Conservation (phyloP, 2,329 filamentous ascomycete species). For the Aspergillus fijiensis region DNA sequence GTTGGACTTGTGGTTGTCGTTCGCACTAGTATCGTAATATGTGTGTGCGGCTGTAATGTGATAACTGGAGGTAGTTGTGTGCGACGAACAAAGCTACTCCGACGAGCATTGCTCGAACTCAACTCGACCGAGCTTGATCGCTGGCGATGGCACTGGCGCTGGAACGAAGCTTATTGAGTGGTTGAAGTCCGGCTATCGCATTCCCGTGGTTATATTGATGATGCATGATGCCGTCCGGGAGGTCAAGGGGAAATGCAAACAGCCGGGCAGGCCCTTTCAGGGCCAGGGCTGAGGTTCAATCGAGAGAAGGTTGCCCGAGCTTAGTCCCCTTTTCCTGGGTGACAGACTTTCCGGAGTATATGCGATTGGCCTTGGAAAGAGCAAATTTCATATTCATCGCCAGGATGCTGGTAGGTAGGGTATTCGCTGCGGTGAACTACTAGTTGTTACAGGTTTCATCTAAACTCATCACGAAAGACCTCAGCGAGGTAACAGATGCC, state of each 20-base stretch:
- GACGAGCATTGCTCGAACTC: neutral
- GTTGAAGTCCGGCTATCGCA: neutral
- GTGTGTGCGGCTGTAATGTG: neutral
- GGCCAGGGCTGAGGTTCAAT: neutral
- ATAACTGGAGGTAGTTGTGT: neutral
- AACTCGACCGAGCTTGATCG: neutral
- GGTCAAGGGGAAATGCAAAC: neutral
- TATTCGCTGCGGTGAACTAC: constrained; percentile 18
- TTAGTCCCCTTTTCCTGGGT: neutral
- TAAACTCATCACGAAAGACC: constrained; percentile 7
- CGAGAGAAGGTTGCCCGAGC: neutral
- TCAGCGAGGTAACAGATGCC: neutral
- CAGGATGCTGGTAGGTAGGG: constrained; percentile 21
- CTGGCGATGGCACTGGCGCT: neutral
- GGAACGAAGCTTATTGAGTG: neutral
- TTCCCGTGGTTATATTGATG: neutral
- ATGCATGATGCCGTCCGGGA: neutral
- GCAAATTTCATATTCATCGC: constrained; percentile 17
- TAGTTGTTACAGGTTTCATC: constrained; percentile 14
- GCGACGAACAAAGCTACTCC: neutral
- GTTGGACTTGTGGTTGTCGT: neutral
- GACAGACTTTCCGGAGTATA: neutral
- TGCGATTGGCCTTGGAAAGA: neutral
- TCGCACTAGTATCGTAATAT: neutral
- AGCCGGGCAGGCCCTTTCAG: neutral